phyloP scores from a whole-genome alignment of 306 rosid genomes.

The Rubus parviflorus region DNA sequence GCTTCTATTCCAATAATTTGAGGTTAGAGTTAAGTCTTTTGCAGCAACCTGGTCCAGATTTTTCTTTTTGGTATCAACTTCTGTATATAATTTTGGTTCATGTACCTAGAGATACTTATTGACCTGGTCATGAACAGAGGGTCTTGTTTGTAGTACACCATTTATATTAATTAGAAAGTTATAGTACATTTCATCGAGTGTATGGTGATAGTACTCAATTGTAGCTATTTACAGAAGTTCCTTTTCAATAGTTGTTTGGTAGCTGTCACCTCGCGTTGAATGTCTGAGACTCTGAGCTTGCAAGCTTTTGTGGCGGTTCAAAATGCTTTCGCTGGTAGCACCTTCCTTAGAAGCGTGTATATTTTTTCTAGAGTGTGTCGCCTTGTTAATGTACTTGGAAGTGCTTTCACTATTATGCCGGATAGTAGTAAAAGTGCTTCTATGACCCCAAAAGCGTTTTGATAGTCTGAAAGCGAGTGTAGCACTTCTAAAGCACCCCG shows the following conservation, averaged over 20 bases:
- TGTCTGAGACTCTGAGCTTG: not conserved
- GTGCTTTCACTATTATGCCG: not conserved
- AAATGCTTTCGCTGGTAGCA: not conserved
- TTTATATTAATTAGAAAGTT: not conserved
- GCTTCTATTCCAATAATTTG: not conserved
- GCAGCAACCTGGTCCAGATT: not conserved
- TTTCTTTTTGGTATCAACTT: not conserved
- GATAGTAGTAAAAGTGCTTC: no score
- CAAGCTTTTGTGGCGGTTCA: not conserved
- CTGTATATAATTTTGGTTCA: not conserved
- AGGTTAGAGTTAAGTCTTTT: not conserved
- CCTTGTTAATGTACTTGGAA: not conserved
- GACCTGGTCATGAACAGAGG: not conserved
- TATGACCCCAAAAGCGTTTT: no score
- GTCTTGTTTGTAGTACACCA: not conserved
- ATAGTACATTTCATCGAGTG: not conserved
- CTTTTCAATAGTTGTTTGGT: not conserved
- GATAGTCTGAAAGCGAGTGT: not conserved
- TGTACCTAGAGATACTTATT: not conserved
- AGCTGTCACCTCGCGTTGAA: not conserved
- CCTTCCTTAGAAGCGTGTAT: not conserved
- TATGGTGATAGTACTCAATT: not conserved
- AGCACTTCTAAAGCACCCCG: not conserved
- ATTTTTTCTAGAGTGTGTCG: no score
- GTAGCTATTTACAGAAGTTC: not conserved